These are phyloP conservation scores for Entophlyctis luteolus DNA, from an alignment of 192 early-diverging fungal genomes.

Conservation along the genomic window DNA sequence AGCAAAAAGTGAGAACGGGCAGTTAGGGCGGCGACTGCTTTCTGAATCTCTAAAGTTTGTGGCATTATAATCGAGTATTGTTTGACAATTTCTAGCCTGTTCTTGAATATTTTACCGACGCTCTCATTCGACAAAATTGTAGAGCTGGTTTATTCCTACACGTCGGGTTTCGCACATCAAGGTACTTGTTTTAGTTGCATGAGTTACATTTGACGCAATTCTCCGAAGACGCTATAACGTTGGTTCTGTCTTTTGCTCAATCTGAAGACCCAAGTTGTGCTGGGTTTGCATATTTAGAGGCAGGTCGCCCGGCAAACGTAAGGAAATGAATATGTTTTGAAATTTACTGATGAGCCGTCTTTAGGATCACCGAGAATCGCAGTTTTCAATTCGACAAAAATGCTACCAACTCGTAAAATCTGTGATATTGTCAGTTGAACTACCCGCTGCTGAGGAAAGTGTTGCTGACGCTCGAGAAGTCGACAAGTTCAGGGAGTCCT, in stretches of 20 bases:
- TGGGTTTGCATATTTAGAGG: slow-evolving; percentile 18
- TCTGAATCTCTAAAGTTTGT: slow-evolving; percentile 20
- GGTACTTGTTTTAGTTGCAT: neutral
- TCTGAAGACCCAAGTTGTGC: slow-evolving; percentile 8
- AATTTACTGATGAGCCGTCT: neutral
- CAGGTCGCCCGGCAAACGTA: slow-evolving; percentile 21
- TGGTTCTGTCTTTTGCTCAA: slow-evolving; percentile 18
- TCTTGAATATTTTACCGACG: slow-evolving; percentile 14
- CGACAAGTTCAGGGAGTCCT: neutral
- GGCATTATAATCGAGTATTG: too few species aligned
- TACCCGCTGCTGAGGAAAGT: neutral
- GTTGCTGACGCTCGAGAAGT: neutral
- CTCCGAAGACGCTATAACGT: slow-evolving; percentile 4
- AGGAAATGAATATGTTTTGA: neutral
- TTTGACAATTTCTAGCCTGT: slow-evolving; percentile 5
- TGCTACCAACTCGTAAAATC: slow-evolving; percentile 22
- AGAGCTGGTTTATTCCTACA: slow-evolving; percentile 6
- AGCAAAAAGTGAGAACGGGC: slow-evolving; percentile 10
- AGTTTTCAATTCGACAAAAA: slow-evolving; percentile 7
- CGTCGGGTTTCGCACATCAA: neutral
- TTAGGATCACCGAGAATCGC: slow-evolving; percentile 20
- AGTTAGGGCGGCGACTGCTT: neutral
- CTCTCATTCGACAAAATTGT: slow-evolving; percentile 6
- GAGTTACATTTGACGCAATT: neutral
- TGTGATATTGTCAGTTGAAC: neutral